phyloP scores from a whole-genome alignment of 1,139 yeast species.

The Lodderomyces jiufengensis region DNA sequence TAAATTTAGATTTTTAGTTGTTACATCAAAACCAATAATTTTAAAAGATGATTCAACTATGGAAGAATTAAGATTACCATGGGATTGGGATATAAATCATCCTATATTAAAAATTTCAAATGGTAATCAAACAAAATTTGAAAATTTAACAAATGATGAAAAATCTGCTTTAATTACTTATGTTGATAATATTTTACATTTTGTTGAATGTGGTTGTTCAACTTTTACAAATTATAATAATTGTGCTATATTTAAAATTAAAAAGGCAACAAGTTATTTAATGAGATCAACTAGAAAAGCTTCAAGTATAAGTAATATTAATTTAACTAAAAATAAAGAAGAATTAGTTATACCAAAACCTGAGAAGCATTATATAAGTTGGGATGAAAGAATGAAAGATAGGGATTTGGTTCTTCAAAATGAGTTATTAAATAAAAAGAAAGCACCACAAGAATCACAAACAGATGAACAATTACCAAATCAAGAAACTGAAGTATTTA shows the following conservation, averaged over 20 bases:
- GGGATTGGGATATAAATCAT: constrained; percentile 87
- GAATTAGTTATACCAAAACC: constrained; percentile 35
- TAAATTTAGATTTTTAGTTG: constrained; percentile 53
- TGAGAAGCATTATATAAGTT: constrained; percentile 33
- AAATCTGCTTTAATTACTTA: constrained; percentile 56
- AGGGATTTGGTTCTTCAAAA: constrained; percentile 23
- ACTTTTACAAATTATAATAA: constrained; percentile 31
- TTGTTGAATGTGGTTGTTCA: constrained; percentile 70
- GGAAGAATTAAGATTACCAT: constrained; percentile 71
- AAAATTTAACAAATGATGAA: constrained; percentile 45
- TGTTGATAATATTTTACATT: constrained; percentile 53
- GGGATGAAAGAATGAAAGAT: constrained; percentile 34
- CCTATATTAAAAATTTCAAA: constrained; percentile 56
- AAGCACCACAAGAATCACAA: no score
- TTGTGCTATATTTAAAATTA: constrained; percentile 59
- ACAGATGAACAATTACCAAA: not conserved
- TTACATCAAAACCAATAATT: constrained; percentile 52
- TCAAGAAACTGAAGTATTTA: not conserved
- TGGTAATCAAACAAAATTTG: constrained; percentile 38
- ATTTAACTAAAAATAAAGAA: constrained; percentile 38
- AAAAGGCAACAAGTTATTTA: constrained; percentile 56
- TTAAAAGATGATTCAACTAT: constrained; percentile 25
- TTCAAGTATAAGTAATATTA: constrained; percentile 38
- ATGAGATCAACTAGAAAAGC: constrained; percentile 57
- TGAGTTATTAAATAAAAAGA: constrained; percentile 4